These are phyloP conservation scores for Penicillium nordicum DNA, from an alignment of 2,329 filamentous ascomycete genomes.

Conservation along the genomic window DNA sequence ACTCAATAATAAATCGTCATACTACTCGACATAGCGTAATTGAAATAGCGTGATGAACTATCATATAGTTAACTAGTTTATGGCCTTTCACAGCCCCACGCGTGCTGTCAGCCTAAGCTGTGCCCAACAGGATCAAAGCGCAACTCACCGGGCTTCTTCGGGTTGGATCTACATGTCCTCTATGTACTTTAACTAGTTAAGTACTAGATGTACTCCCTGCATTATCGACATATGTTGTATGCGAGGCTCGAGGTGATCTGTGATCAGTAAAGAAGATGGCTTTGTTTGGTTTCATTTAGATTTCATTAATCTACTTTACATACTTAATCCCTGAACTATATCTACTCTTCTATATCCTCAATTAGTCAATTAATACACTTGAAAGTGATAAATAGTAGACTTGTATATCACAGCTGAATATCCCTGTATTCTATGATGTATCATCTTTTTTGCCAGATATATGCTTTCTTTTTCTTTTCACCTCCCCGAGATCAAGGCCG, in stretches of 20 bases:
- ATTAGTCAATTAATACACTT: not conserved
- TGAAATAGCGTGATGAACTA: not conserved
- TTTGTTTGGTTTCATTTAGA: no score
- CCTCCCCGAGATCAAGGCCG: not conserved
- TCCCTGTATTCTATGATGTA: not conserved
- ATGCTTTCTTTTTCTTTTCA: not conserved
- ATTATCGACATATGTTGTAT: constrained; percentile 14
- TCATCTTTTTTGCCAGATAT: not conserved
- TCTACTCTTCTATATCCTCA: not conserved
- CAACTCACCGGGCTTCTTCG: constrained; percentile 11
- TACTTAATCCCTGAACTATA: not conserved
- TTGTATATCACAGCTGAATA: not conserved
- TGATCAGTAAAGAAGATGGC: no score
- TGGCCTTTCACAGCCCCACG: not conserved
- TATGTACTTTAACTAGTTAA: not conserved
- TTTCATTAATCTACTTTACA: not conserved
- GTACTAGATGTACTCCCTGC: constrained; percentile 9
- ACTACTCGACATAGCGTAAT: not conserved
- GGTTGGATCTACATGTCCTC: constrained; percentile 13
- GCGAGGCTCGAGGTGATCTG: not conserved
- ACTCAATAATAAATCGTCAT: not conserved
- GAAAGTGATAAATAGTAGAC: not conserved
- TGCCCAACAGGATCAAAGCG: constrained; percentile 19
- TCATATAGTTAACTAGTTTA: not conserved
- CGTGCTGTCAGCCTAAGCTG: constrained; percentile 7